These are phyloP conservation scores for Pseudonectria buxi DNA, from an alignment of 2,329 filamentous ascomycete genomes.

Conservation along the genomic window DNA sequence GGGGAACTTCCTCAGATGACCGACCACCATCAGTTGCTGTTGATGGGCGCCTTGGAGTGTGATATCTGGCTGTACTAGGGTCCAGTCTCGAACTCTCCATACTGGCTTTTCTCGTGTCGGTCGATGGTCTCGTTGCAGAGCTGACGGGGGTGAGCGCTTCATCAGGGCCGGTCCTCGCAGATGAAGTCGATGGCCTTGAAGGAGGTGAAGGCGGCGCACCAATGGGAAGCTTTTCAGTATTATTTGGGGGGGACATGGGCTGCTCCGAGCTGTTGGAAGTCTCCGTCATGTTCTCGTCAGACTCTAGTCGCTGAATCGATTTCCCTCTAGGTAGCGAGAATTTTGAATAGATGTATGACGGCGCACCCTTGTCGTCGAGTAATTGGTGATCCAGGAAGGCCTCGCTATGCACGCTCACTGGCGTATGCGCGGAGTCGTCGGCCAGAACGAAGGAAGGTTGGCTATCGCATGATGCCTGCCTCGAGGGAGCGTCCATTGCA, in stretches of 20 bases:
- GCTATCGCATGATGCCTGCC: conserved; percentile 61
- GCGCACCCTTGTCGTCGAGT: conserved; percentile 46
- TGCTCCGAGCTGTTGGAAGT: conserved; percentile 60
- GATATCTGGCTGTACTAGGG: conserved; percentile 36
- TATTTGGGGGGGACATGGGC: conserved; percentile 35
- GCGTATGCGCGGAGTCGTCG: conserved; percentile 61
- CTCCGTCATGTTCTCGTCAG: conserved; percentile 45
- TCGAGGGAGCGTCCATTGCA: conserved; percentile 48
- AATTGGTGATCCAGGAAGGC: conserved; percentile 51
- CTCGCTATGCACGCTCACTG: conserved; percentile 66
- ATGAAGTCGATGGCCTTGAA: conserved; percentile 53
- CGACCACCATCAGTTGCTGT: conserved; percentile 38
- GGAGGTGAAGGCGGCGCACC: conserved; percentile 55
- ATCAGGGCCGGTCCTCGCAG: conserved; percentile 33
- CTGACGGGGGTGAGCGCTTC: conserved; percentile 26
- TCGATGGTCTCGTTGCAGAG: conserved; percentile 37
- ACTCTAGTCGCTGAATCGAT: conserved; percentile 61
- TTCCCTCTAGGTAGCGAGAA: conserved; percentile 80
- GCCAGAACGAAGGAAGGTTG: conserved; percentile 56
- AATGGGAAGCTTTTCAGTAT: conserved; percentile 35
- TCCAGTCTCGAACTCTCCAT: conserved; percentile 36
- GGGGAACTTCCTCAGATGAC: conserved; percentile 41
- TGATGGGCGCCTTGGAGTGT: conserved; percentile 39
- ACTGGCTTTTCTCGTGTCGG: conserved; percentile 45
- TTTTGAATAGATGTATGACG: conserved; percentile 81